These are phyloP conservation scores for Beta corolliflora DNA, from an alignment of 179 eudicot genomes.

Conservation along the genomic window DNA sequence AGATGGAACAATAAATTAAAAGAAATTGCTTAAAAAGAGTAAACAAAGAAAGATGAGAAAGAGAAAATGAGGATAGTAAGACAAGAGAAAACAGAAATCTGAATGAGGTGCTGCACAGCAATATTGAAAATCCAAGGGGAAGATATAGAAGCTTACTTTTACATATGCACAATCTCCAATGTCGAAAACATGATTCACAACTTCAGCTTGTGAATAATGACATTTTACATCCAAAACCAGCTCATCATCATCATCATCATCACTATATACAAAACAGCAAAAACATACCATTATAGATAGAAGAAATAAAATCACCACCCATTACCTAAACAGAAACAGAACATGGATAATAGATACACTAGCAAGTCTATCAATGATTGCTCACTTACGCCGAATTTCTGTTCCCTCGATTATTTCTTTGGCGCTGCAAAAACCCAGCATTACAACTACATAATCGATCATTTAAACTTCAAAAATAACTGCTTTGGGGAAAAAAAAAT, in stretches of 20 bases:
- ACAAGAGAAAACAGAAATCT: background rate
- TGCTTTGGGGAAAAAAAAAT: background rate
- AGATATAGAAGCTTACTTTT: slow-evolving; percentile 44
- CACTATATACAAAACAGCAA: slow-evolving; percentile 4
- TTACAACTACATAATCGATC: background rate
- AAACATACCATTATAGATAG: slow-evolving; percentile 21
- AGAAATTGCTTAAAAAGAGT: too few relatives aligned
- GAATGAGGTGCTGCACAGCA: background rate
- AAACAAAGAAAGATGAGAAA: too few relatives aligned
- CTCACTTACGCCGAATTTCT: slow-evolving; percentile 30
- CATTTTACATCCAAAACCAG: slow-evolving; percentile 62
- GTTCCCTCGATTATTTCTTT: slow-evolving; percentile 23
- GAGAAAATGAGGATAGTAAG: too few relatives aligned
- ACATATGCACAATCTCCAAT: slow-evolving; percentile 74
- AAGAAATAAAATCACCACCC: background rate
- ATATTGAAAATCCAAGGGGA: background rate
- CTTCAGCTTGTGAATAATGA: slow-evolving; percentile 74
- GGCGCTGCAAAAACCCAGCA: slow-evolving; percentile 35
- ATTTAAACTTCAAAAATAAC: background rate
- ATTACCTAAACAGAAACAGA: background rate
- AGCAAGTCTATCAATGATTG: slow-evolving; percentile 7
- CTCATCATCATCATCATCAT: slow-evolving; percentile 65
- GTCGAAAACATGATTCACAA: slow-evolving; percentile 44
- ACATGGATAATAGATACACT: background rate
- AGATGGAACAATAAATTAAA: too few relatives aligned